These are phyloP conservation scores for Sphaceloma murrayae DNA, from an alignment of 2,329 filamentous ascomycete species.

Conservation along the genomic window DNA sequence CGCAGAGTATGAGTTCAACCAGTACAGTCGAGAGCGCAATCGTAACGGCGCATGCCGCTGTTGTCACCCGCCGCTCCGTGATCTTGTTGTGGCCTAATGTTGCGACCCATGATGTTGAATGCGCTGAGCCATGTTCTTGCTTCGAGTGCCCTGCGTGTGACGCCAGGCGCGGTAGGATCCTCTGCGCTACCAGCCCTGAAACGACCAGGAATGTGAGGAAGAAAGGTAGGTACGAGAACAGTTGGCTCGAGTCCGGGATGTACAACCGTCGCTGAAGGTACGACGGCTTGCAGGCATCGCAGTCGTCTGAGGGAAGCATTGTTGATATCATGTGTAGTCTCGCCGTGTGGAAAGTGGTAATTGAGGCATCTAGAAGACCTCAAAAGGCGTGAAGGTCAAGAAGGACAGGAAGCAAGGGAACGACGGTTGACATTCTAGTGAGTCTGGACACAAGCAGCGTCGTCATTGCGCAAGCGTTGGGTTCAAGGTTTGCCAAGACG, in stretches of 20 bases:
- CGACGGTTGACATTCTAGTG: background rate
- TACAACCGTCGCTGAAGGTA: slow-evolving; percentile 36
- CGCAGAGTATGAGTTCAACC: slow-evolving; percentile 71
- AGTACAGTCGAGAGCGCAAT: slow-evolving; percentile 68
- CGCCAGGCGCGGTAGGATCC: slow-evolving; percentile 64
- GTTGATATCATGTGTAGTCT: background rate
- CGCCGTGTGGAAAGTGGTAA: background rate
- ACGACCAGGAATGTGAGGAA: slow-evolving; percentile 58
- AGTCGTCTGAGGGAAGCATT: slow-evolving; percentile 39
- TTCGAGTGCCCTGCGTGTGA: slow-evolving; percentile 43
- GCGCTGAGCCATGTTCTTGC: slow-evolving; percentile 48
- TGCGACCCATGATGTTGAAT: slow-evolving; percentile 36
- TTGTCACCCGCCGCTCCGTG: slow-evolving; percentile 30
- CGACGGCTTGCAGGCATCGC: slow-evolving; percentile 51
- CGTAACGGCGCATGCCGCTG: slow-evolving; percentile 61
- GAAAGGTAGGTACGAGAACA: slow-evolving; percentile 60
- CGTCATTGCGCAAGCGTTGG: background rate
- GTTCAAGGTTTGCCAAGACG: background rate
- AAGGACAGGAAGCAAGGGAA: background rate
- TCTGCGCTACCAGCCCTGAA: slow-evolving; percentile 53
- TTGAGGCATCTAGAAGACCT: background rate
- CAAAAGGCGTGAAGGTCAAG: background rate
- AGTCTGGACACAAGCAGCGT: background rate
- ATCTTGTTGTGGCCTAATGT: slow-evolving; percentile 22
- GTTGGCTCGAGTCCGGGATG: slow-evolving; percentile 39